A percentile compares a stretch with the other conserved stretches of the same genome.
phyloP scores from a whole-genome alignment of 202 grass and related monocot genomes.

The Schoenoplectus triqueter region DNA sequence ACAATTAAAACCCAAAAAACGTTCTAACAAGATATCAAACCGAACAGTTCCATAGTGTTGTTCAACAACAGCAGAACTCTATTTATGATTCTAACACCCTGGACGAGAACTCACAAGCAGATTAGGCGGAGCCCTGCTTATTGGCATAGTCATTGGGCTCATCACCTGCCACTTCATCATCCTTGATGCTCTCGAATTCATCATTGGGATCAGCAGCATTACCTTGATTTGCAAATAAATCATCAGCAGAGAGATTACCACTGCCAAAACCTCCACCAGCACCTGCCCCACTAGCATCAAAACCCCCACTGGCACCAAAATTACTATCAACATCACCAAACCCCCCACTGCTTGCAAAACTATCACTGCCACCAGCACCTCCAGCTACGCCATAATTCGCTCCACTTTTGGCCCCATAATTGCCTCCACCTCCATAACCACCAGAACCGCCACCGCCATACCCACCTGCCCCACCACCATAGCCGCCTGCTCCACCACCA shows the following conservation, averaged over 20 bases:
- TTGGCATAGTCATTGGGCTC: constrained; percentile 56
- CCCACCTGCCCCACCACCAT: constrained; percentile 32
- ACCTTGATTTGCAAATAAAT: constrained; percentile 41
- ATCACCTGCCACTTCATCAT: constrained; percentile 42
- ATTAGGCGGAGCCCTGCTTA: constrained; percentile 49
- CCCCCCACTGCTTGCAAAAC: constrained; percentile 28
- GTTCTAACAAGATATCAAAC: constrained; percentile 25
- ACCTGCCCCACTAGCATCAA: constrained; percentile 18
- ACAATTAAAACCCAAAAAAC: neutral
- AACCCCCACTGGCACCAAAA: constrained; percentile 25
- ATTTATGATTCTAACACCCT: neutral
- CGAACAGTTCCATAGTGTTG: constrained; percentile 15
- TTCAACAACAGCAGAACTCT: constrained; percentile 10
- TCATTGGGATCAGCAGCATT: neutral
- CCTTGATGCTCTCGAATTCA: constrained; percentile 30
- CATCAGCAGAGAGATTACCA: constrained; percentile 39
- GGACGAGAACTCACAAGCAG: neutral
- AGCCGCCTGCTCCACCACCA: constrained; percentile 24
- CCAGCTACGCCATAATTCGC: constrained; percentile 30
- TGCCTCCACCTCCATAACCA: constrained; percentile 33
- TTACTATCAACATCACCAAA: neutral
- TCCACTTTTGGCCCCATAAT: constrained; percentile 43
- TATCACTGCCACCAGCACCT: neutral
- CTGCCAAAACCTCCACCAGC: constrained; percentile 26
- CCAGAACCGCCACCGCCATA: constrained; percentile 37